Percentiles rank a stretch among this genome's conserved stretches.
Evolutionary conservation across 2,329 filamentous ascomycete genomes (phyloP).

Genomic region (Sporothrix brunneoviolacea): DNA sequence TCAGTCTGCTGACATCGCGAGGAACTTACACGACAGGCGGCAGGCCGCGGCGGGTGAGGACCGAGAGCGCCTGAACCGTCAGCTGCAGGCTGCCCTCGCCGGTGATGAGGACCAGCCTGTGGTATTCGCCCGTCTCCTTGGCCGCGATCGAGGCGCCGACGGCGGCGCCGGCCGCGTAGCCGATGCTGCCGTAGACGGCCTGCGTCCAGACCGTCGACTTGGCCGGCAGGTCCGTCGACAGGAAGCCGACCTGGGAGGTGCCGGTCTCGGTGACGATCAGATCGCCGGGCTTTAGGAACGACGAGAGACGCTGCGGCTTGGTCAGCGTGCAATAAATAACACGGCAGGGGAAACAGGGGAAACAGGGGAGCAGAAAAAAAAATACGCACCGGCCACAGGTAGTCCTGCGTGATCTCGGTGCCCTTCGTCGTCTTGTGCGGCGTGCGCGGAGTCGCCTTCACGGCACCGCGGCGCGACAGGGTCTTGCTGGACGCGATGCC

Average conservation of each 20-base stretch:
- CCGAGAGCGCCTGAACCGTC: neutral
- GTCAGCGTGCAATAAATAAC: no score
- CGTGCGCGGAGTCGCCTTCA: no score
- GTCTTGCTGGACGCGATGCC: no score
- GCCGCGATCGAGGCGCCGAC: neutral
- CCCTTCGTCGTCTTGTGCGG: no score
- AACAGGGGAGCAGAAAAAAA: no score
- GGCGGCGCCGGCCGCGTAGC: neutral
- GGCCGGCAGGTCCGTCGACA: neutral
- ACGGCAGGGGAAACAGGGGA: no score
- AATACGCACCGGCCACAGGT: no score
- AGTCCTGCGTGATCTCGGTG: slow-evolving; percentile 6
- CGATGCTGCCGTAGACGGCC: neutral
- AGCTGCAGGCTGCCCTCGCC: neutral
- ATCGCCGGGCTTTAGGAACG: slow-evolving; percentile 47
- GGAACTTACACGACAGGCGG: neutral
- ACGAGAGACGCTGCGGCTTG: neutral
- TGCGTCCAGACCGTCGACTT: neutral
- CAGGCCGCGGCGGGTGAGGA: neutral
- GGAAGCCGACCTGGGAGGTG: slow-evolving; percentile 80
- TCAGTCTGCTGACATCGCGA: no score
- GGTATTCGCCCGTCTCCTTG: neutral
- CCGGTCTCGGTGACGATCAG: slow-evolving; percentile 81
- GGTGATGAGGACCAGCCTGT: neutral
- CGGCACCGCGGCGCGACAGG: no score